These are phyloP conservation scores for Apiotrichum veenhuisii DNA, from an alignment of 1,284 basidiomycete species.

Conservation along the genomic window DNA sequence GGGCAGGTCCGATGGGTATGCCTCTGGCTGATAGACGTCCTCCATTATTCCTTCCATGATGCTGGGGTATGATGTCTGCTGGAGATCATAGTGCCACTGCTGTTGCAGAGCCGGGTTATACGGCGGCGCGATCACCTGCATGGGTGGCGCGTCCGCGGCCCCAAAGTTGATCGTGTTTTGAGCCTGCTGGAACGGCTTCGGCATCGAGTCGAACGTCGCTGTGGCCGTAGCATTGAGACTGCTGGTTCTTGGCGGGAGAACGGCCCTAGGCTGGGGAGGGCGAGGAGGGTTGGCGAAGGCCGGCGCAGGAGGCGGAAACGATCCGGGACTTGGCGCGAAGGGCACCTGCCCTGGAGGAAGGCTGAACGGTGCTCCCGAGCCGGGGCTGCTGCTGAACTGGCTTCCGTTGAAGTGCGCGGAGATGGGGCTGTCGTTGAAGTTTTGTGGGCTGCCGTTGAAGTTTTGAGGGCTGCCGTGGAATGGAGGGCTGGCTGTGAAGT, in stretches of 20 bases:
- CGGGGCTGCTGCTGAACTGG: too few species aligned
- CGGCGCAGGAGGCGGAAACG: neutral
- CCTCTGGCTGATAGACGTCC: slow-evolving; percentile 43
- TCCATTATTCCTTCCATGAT: slow-evolving; percentile 28
- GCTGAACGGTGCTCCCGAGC: too few species aligned
- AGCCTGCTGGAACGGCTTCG: neutral
- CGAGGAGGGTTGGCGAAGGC: neutral
- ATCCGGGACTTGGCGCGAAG: too few species aligned
- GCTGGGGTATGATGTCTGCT: slow-evolving; percentile 12
- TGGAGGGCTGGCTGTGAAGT: neutral
- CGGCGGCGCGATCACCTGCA: neutral
- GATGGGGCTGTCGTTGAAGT: neutral
- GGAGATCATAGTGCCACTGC: slow-evolving; percentile 11
- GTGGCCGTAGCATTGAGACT: neutral
- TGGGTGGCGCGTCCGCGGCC: neutral
- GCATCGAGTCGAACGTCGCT: neutral
- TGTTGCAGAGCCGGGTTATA: slow-evolving; percentile 5
- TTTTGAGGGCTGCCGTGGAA: too few species aligned
- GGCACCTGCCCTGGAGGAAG: too few species aligned
- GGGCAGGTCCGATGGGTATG: slow-evolving; percentile 41
- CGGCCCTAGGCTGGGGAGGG: neutral
- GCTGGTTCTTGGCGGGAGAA: neutral
- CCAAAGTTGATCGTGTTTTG: neutral
- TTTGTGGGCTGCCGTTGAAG: neutral
- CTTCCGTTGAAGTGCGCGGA: neutral